Evolutionary conservation across 208 protist genomes (phyloP).

Genomic region (Angomonas deanei): DNA sequence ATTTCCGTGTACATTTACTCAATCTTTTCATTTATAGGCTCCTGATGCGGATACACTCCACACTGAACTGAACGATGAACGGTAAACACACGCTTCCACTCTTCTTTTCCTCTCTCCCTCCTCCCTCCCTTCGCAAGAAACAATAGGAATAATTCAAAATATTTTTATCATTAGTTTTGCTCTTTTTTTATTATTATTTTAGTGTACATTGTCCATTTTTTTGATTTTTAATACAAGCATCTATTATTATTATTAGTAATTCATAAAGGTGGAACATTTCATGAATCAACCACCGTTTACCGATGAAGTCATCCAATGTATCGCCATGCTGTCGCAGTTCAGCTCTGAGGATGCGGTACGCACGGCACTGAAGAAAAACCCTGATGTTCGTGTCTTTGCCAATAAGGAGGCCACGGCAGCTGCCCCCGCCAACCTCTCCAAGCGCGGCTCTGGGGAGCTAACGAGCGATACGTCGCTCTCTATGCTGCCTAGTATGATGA

Average conservation of each 20-base stretch:
- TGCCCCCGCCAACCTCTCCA: not conserved
- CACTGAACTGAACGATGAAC: too few species aligned
- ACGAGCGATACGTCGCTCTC: not conserved
- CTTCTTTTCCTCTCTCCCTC: too few species aligned
- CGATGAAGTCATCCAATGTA: constrained; percentile 56
- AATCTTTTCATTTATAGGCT: too few species aligned
- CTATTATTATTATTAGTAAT: not conserved
- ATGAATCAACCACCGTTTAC: constrained; percentile 13
- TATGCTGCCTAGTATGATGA: not conserved
- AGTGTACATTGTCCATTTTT: not conserved
- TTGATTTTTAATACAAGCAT: not conserved
- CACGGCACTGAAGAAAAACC: constrained; percentile 30
- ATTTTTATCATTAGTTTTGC: too few species aligned
- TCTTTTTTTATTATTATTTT: constrained; percentile 1
- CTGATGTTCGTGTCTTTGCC: constrained; percentile 22
- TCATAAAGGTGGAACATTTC: not conserved
- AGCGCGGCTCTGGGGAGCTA: not conserved
- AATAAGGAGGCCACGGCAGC: not conserved
- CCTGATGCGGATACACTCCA: too few species aligned
- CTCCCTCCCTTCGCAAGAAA: too few species aligned
- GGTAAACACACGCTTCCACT: too few species aligned
- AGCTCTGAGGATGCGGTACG: constrained; percentile 45
- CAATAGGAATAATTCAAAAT: too few species aligned
- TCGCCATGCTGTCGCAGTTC: constrained; percentile 43
- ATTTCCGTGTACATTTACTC: too few species aligned